Evolutionary conservation across 306 rosid genomes (phyloP).

Genomic region (Cucurbita argyrosperma): DNA sequence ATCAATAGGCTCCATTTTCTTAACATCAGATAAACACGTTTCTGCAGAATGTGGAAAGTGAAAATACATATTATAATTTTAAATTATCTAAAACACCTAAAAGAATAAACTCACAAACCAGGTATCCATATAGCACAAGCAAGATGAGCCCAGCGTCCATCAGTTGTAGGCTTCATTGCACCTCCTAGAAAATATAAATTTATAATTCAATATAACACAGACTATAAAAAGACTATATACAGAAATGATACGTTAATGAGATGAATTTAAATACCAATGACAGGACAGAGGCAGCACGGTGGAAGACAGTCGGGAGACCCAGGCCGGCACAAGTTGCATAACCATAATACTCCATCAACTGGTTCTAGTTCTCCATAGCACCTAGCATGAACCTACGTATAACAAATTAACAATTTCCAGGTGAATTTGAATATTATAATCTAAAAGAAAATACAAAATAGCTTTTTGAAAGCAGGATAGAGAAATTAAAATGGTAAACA

Average conservation of each 20-base stretch:
- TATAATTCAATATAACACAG: constrained; percentile 8
- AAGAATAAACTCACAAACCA: constrained; percentile 39
- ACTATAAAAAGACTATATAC: constrained; percentile 1
- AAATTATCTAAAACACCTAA: constrained; percentile 5
- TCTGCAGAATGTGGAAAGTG: constrained; percentile 36
- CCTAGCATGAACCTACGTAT: constrained; percentile 76
- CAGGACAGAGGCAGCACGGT: constrained; percentile 92
- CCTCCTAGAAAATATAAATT: constrained; percentile 56
- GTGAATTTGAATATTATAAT: neutral
- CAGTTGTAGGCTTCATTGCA: constrained; percentile 98
- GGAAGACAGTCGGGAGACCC: constrained; percentile 65
- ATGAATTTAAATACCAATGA: constrained; percentile 46
- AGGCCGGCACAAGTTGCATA: constrained; percentile 87
- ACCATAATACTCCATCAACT: constrained; percentile 77
- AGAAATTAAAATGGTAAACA: neutral
- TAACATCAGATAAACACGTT: constrained; percentile 93
- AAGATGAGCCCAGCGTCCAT: constrained; percentile 98
- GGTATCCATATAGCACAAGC: constrained; percentile 99
- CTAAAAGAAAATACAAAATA: neutral
- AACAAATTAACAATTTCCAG: neutral
- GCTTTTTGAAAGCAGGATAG: neutral
- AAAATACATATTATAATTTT: constrained; percentile 5
- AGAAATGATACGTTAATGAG: neutral
- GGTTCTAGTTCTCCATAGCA: constrained; percentile 96
- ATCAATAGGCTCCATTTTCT: constrained; percentile 96